Percentiles rank a stretch among this genome's conserved stretches.
These are phyloP conservation scores for Barnettozyma wickerhamii DNA, from an alignment of 805 yeast species.

Conservation along the genomic window DNA sequence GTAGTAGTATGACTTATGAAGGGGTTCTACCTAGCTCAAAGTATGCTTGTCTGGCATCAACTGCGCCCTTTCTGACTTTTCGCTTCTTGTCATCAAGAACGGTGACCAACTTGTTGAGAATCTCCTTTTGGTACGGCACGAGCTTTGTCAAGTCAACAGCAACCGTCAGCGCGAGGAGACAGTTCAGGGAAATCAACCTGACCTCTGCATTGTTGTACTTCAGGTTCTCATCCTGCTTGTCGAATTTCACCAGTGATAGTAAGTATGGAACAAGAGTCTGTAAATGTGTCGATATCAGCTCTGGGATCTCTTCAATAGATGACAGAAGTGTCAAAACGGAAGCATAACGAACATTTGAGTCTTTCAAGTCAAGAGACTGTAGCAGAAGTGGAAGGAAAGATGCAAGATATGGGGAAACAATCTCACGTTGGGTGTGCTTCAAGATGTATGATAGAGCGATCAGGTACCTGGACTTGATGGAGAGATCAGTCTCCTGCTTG, in stretches of 20 bases:
- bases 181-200: conserved; percentile 51
- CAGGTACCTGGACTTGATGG: conserved; percentile 47
- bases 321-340: conserved; percentile 56
- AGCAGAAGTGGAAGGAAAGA: conserved; percentile 68
- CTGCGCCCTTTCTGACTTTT: conserved; percentile 67
- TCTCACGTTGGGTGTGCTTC: conserved; percentile 56
- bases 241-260: conserved; percentile 28
- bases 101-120: conserved; percentile 43
- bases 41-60: conserved; percentile 74
- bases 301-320: conserved; percentile 51
- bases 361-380: conserved; percentile 49
- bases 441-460: conserved; percentile 65
- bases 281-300: conserved; percentile 48
- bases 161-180: conserved; percentile 46
- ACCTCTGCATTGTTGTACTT: conserved; percentile 42
- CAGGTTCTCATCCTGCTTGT: conserved; percentile 14
- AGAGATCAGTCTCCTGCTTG: conserved; percentile 23
- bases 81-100: conserved; percentile 74
- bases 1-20: neutral
- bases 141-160: conserved; percentile 37
- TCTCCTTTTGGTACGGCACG: conserved; percentile 40
- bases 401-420: conserved; percentile 60
- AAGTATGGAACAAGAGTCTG: conserved; percentile 54
- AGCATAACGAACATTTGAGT: conserved; percentile 48
- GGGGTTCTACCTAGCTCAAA: conserved; percentile 44